phyloP scores from a whole-genome alignment of 2,329 filamentous ascomycete species.

The Celoporthe dispersa region DNA sequence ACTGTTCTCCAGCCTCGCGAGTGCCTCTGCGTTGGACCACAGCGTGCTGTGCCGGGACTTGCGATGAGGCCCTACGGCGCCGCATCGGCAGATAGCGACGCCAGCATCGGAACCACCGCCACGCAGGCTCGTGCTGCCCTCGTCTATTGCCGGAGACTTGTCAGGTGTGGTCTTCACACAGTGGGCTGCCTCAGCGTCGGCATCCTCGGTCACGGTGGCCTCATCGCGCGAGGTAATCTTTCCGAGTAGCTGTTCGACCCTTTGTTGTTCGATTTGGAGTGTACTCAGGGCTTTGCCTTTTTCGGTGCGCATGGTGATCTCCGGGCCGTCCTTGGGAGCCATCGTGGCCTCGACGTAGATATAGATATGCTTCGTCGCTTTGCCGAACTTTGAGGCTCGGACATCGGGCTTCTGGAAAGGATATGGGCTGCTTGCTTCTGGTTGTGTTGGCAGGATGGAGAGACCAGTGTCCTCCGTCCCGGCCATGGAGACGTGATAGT shows the following conservation, averaged over 20 bases:
- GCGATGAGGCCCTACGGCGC: not conserved
- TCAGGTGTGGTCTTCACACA: not conserved
- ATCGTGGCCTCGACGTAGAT: not conserved
- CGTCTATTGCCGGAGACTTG: not conserved
- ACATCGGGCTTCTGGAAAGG: not conserved
- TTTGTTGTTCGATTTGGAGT: not conserved
- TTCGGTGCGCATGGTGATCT: not conserved
- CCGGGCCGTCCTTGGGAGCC: not conserved
- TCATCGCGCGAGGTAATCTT: not conserved
- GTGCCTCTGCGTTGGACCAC: not conserved
- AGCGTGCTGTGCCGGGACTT: not conserved
- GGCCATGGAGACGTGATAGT: not conserved
- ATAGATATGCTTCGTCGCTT: not conserved
- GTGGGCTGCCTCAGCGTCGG: not conserved
- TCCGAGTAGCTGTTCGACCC: not conserved
- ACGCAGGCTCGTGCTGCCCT: not conserved
- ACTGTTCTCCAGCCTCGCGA: not conserved
- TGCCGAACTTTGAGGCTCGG: not conserved
- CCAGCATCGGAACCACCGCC: not conserved
- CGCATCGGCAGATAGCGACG: not conserved
- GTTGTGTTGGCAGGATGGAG: not conserved
- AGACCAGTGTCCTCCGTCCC: not conserved
- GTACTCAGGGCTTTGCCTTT: not conserved
- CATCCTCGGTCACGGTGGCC: not conserved
- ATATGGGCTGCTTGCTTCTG: not conserved